Conservation (phyloP, 495 filamentous ascomycete species). For the Penicillium coprophilum region DNA sequence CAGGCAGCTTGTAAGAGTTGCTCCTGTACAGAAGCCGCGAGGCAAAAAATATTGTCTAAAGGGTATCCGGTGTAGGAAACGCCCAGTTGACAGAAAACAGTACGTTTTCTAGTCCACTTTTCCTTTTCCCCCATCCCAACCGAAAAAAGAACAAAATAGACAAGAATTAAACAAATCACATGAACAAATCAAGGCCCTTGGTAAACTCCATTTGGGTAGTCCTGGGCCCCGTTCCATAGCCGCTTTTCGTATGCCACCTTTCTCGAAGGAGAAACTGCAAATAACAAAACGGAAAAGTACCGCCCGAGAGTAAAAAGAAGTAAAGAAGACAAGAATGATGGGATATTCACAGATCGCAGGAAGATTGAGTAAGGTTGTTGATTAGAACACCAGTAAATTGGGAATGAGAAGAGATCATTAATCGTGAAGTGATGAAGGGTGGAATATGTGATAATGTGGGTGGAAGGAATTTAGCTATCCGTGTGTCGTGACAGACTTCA, state of each 20-base stretch:
- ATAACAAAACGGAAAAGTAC: conserved; percentile 27
- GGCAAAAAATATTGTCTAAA: conserved; percentile 23
- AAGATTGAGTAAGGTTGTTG: neutral
- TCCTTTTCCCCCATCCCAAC: conserved; percentile 4
- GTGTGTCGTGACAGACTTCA: conserved; percentile 47
- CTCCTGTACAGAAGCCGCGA: conserved; percentile 30
- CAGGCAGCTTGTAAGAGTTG: conserved; percentile 16
- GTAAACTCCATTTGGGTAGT: conserved; percentile 21
- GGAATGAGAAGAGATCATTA: conserved; percentile 24
- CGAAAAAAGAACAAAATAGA: conserved; percentile 18
- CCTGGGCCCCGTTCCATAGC: conserved; percentile 21
- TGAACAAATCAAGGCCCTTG: conserved; percentile 6
- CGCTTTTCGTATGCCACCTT: conserved; percentile 27
- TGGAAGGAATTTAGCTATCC: conserved; percentile 30
- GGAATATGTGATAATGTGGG: conserved; percentile 9
- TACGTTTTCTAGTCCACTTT: conserved; percentile 7
- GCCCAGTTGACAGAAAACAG: conserved; percentile 21
- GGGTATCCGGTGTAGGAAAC: conserved; percentile 21
- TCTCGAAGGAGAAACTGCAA: conserved; percentile 10
- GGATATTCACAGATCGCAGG: conserved; percentile 33
- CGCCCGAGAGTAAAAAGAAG: conserved; percentile 19
- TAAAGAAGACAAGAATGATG: conserved; percentile 7
- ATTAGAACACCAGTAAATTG: conserved; percentile 13
- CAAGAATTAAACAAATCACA: conserved; percentile 15
- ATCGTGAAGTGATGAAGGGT: conserved; percentile 20